Evolutionary conservation across 1,139 yeast species (phyloP), one percentile per base, ranked within the genome.

Genomic region (Suhomyces coccinellae): DNA sequence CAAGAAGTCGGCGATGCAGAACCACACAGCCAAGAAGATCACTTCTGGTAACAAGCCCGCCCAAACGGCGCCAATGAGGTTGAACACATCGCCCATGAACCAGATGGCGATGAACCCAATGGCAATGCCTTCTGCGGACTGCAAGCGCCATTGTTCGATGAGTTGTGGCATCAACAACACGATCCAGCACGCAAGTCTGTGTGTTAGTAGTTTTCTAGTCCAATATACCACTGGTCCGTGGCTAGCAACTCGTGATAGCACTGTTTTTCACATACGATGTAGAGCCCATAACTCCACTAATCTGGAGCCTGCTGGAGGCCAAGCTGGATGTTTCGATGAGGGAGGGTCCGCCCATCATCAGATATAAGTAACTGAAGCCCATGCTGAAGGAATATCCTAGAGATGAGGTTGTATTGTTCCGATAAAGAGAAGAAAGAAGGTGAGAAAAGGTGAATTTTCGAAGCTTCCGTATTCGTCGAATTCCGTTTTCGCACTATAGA

Each of bases 121-220:
- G 29, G 95, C 83, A 17, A 87, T 81, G 5, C 95, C 95, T 33
- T 86, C 93, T 4, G 90, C 88, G 20, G 88, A 79, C 59, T 85
- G 83, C 43, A 82, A 67, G 48, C 86, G 68, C 91, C 91, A 87
- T 64, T 87, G 95, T 61, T 87, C 95, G 33, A 87, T 77, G 38
- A 87, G 74, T 63, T 87, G 96, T 1, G 95, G 95, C 57, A 86
- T 69, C 49, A 86, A 73, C 40, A 87, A 67, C n/a, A 87, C 91
- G 22, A 87, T 79, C 93, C 93, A 87, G 60, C 91, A 85, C 2
- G 91, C 82, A 39, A 81, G 69, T 14, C 83, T 59, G 64, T 17
- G 13, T 20, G 61, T 62, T 61, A 58, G 61, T 53, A 52, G 33
- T 8, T 27, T 9, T 30, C 15, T 13, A 11, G 22, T 5, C 7